Evolutionary conservation across 2,329 filamentous ascomycete species (phyloP).

Genomic region (Alternaria sp.): DNA sequence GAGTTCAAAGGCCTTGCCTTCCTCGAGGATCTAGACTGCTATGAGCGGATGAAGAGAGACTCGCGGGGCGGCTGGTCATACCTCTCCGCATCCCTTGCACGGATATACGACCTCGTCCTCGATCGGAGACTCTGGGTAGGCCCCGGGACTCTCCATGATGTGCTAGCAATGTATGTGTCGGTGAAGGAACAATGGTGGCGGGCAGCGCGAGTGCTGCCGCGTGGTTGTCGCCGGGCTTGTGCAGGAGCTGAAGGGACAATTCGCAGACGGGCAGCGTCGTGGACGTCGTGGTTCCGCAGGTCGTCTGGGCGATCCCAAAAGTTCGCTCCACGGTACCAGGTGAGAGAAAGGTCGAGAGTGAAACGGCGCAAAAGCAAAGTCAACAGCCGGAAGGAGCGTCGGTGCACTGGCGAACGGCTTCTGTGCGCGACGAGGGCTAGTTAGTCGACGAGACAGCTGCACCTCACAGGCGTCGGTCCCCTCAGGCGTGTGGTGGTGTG

Average conservation of each 20-base stretch:
- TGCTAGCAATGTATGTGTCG: constrained; percentile 9
- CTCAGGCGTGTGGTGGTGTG: constrained; percentile 17
- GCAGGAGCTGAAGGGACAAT: background rate
- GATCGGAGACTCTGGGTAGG: constrained; percentile 61
- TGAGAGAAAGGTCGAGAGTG: background rate
- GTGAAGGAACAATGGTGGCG: constrained; percentile 5
- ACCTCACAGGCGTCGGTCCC: constrained; percentile 2
- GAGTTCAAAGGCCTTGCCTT: constrained; percentile 97
- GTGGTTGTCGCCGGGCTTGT: constrained; percentile 4
- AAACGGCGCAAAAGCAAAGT: constrained; percentile 12
- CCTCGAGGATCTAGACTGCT: constrained; percentile 83
- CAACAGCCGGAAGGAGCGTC: constrained; percentile 4
- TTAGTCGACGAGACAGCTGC: constrained; percentile 13
- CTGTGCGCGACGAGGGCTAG: constrained; percentile 16
- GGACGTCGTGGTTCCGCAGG: constrained; percentile 2
- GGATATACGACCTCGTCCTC: constrained; percentile 65
- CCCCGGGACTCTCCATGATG: constrained; percentile 64
- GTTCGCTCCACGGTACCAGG: constrained; percentile 3
- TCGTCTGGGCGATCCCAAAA: constrained; percentile 12
- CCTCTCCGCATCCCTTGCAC: constrained; percentile 68
- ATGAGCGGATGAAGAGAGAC: constrained; percentile 27
- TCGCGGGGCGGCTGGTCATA: constrained; percentile 27
- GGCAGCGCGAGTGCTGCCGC: constrained; percentile 3
- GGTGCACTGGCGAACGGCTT: constrained; percentile 18
- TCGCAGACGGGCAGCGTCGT: constrained; percentile 1